A percentile compares a stretch with the other conserved stretches of the same genome.
Conservation (phyloP, 257 asterid genomes). For the Penstemon eatonii region DNA sequence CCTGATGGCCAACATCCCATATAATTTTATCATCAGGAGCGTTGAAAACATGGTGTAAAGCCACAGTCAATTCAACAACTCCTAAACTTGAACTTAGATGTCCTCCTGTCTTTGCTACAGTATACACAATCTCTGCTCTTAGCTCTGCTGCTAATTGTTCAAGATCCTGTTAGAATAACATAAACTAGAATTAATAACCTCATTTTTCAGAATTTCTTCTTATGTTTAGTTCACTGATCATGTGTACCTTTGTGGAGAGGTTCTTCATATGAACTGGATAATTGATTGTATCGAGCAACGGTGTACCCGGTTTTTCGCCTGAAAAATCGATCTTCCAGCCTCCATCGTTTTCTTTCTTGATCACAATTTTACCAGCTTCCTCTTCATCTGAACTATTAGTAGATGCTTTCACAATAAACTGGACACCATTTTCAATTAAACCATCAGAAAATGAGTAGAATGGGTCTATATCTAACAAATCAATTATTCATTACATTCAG, state of each 20-base stretch:
- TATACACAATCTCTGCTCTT: constrained; percentile 66
- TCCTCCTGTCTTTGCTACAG: constrained; percentile 64
- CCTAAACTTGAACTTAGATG: constrained; percentile 77
- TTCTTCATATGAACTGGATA: constrained; percentile 77
- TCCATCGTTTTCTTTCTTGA: constrained; percentile 45
- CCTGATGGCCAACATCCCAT: constrained; percentile 96
- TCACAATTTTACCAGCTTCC: constrained; percentile 34
- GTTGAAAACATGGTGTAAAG: constrained; percentile 79
- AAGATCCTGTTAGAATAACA: constrained; percentile 50
- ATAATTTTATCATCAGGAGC: constrained; percentile 73
- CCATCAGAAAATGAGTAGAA: not conserved
- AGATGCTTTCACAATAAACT: constrained; percentile 54
- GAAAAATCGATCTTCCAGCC: constrained; percentile 56
- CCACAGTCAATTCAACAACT: constrained; percentile 76
- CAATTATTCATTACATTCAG: not conserved
- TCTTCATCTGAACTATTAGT: constrained; percentile 36
- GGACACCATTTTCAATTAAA: constrained; percentile 19
- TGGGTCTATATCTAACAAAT: not conserved
- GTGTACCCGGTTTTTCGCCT: constrained; percentile 61
- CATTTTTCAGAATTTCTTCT: not conserved
- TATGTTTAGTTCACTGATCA: not conserved
- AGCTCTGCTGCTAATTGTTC: constrained; percentile 71
- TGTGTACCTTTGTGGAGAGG: constrained; percentile 47
- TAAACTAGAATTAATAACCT: not conserved
- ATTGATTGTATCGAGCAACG: constrained; percentile 66